Evolutionary conservation across 495 filamentous ascomycete species (phyloP).

Genomic region (Parathielavia appendiculata): DNA sequence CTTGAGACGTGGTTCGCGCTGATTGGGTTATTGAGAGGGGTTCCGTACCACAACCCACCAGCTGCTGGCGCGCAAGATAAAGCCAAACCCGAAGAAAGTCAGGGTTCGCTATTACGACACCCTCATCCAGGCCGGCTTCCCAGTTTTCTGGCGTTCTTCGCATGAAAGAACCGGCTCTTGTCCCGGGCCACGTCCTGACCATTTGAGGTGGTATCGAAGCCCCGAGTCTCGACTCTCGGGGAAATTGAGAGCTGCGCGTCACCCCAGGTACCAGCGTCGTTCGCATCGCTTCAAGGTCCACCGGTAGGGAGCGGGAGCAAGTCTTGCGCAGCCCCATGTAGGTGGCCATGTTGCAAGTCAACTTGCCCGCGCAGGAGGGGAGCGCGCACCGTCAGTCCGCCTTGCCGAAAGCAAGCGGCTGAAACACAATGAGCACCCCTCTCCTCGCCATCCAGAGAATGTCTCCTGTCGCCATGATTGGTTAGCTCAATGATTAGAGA

Average conservation of each 20-base stretch:
- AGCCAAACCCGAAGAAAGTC: constrained; percentile 33
- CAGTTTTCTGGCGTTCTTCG: neutral
- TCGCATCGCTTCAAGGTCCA: no score
- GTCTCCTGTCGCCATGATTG: constrained; percentile 23
- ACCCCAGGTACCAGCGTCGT: no score
- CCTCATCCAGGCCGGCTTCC: constrained; percentile 7
- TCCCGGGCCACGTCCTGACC: neutral
- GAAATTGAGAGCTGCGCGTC: no score
- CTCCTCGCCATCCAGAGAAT: neutral
- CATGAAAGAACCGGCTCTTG: neutral
- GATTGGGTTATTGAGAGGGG: constrained; percentile 32
- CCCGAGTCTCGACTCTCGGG: no score
- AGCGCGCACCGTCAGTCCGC: constrained; percentile 9
- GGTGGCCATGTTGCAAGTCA: neutral
- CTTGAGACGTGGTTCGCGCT: constrained; percentile 37
- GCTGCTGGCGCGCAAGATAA: constrained; percentile 35
- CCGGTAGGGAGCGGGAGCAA: neutral
- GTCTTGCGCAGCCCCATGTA: neutral
- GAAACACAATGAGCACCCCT: constrained; percentile 26
- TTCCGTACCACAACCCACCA: constrained; percentile 33
- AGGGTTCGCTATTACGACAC: constrained; percentile 28
- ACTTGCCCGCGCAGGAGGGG: constrained; percentile 1
- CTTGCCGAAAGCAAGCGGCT: constrained; percentile 21
- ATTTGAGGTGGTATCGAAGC: no score
- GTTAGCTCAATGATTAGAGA: constrained; percentile 15